Evolutionary conservation across 257 asterid species (phyloP).

Genomic region (Nicotiana tabacum): DNA sequence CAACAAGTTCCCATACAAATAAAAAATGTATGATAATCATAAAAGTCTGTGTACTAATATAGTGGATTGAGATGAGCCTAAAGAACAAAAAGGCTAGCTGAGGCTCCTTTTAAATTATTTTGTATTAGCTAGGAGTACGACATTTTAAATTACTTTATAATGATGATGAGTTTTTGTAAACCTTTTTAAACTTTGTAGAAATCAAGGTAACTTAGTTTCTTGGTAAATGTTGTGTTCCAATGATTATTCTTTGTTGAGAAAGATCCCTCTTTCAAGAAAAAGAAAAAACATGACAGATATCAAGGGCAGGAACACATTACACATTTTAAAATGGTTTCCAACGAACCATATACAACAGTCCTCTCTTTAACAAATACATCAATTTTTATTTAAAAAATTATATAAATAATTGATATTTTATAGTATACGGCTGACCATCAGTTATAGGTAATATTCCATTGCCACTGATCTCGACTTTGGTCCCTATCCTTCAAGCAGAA

Average conservation of each 20-base stretch:
- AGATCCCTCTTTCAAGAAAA: constrained; percentile 1
- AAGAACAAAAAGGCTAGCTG: background rate
- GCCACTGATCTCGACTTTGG: background rate
- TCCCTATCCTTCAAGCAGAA: background rate
- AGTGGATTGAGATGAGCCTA: background rate
- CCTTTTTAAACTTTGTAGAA: constrained; percentile 13
- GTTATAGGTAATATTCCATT: background rate
- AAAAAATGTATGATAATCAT: background rate
- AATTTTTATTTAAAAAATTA: background rate
- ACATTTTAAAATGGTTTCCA: background rate
- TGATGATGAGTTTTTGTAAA: background rate
- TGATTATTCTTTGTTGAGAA: constrained; percentile 2
- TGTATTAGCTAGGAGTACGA: background rate
- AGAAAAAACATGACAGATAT: background rate
- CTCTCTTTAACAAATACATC: background rate
- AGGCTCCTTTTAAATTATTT: too few species aligned
- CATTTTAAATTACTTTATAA: background rate
- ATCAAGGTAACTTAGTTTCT: constrained; percentile 17
- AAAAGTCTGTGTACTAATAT: background rate
- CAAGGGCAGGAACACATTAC: background rate
- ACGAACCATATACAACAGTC: background rate
- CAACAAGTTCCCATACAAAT: background rate
- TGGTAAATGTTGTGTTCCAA: constrained; percentile 11
- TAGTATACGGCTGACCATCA: background rate
- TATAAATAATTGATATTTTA: background rate